Conservation (phyloP, 768 basidiomycete genomes). For the Infundibulicybe gibba region DNA sequence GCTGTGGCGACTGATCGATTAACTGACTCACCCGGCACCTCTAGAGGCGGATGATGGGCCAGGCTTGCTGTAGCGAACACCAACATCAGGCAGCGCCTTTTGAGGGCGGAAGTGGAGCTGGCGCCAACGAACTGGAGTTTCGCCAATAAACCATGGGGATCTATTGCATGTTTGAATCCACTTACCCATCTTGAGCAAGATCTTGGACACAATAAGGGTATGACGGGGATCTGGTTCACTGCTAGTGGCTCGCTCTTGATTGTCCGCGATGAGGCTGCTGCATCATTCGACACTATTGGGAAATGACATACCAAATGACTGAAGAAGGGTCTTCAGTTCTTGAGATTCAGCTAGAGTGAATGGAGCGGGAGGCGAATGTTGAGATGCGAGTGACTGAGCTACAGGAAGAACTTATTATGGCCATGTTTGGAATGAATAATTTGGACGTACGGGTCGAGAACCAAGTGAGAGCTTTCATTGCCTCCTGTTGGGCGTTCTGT, state of each 20-base stretch:
- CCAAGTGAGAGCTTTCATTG: slow-evolving; percentile 76
- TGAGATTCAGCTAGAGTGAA: slow-evolving; percentile 56
- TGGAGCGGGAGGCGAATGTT: slow-evolving; percentile 54
- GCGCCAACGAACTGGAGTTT: slow-evolving; percentile 56
- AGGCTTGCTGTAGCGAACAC: too few species aligned
- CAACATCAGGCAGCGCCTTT: slow-evolving; percentile 49
- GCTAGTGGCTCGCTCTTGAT: slow-evolving; percentile 32
- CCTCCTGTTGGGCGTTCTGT: slow-evolving; percentile 55
- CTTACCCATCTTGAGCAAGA: slow-evolving; percentile 67
- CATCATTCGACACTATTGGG: too few species aligned
- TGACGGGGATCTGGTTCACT: slow-evolving; percentile 43
- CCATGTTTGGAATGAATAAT: neutral
- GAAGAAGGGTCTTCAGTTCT: slow-evolving; percentile 62
- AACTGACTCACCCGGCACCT: too few species aligned
- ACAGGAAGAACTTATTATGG: neutral
- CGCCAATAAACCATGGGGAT: neutral
- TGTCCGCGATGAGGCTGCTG: slow-evolving; percentile 9
- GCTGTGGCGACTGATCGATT: too few species aligned
- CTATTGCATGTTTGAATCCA: slow-evolving; percentile 1
- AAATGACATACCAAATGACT: slow-evolving; percentile 26
- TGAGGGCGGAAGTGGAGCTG: slow-evolving; percentile 67
- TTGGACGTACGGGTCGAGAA: slow-evolving; percentile 60
- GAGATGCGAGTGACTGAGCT: slow-evolving; percentile 70
- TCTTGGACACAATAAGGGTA: slow-evolving; percentile 64
- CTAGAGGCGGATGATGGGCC: too few species aligned